Evolutionary conservation across 805 yeast genomes (phyloP), one percentile per base, ranked within the genome.

Genomic region (Cyberlindnera samutprakarnensis): DNA sequence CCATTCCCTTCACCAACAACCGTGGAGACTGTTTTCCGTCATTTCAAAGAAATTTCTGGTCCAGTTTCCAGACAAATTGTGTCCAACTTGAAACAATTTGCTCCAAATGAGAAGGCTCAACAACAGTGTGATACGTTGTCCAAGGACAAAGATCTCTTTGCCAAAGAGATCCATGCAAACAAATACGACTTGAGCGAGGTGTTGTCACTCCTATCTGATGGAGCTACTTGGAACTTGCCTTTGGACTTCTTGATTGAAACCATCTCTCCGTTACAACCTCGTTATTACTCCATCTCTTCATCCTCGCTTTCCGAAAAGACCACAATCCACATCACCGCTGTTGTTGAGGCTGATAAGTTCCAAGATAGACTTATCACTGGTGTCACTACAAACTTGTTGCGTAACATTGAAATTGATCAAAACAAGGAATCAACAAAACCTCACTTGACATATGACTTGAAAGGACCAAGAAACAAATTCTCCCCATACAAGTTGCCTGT

Each of bases 251-350:
- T 92, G 24, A 65, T 88, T 46, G 98, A 90, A 63, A 70, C 80
- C 19, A 57, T 92, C 41, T 72, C 87, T 26, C 83, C 76, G 46
- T 64, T 92, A 51, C 94, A 82, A 57, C 95, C 96, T 25, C 88
- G 98, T 58, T 90, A 86, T 63, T 90, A 90, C 61, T 90, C 97
- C 15, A 90, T 90, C 45, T 88, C 96, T 2, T 88, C 96, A 2
- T 85, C 96, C 5, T 78, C 94, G 1, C 57, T 75, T 32, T 68
- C 76, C 35, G 92, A 85, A 50, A 85, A 85, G 54, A 69, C 77
- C 32, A 68, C 70, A 14, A 70, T 88, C 37, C 86, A 85, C 45
- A 68, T 88, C 38, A 92, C 97, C 14, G 95, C 96, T 3, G 94
- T 88, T 32, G 96, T 90, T 26, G 97, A 92, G 63, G 47, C 56